Conservation (phyloP, 2,329 filamentous ascomycete species). For the Fusarium kyushuense region DNA sequence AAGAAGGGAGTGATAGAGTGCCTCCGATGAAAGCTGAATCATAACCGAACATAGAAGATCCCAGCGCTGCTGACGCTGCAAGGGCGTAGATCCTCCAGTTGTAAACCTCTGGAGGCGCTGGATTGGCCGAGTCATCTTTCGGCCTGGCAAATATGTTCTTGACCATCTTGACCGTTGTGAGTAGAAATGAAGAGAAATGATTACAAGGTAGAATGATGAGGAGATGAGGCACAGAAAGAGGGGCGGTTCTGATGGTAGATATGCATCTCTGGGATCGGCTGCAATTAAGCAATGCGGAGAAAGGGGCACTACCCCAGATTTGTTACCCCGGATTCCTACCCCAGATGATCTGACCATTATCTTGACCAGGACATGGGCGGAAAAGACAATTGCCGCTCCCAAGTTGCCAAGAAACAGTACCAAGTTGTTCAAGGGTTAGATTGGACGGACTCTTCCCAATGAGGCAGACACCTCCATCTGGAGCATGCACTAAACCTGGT, state of each 20-base stretch:
- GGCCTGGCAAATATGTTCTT: conserved; percentile 11
- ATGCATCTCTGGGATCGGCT: background rate
- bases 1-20: conserved; percentile 7
- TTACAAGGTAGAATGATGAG: background rate
- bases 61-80: conserved; percentile 1
- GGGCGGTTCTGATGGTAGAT: background rate
- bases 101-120: conserved; percentile 12
- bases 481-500: background rate
- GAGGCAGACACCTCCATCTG: background rate
- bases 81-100: conserved; percentile 15
- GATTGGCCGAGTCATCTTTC: conserved; percentile 8
- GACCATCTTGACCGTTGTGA: background rate
- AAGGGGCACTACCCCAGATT: background rate
- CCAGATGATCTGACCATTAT: background rate
- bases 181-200: background rate
- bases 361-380: background rate
- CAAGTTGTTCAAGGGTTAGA: background rate
- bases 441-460: background rate
- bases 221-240: background rate
- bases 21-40: conserved; percentile 29
- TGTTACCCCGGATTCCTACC: conserved; percentile 6
- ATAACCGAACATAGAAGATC: conserved; percentile 33
- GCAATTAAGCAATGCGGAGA: background rate
- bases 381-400: conserved; percentile 3
- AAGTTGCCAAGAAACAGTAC: background rate